phyloP scores from a whole-genome alignment of 768 basidiomycete species.

The Leccinellum rugosiceps region DNA sequence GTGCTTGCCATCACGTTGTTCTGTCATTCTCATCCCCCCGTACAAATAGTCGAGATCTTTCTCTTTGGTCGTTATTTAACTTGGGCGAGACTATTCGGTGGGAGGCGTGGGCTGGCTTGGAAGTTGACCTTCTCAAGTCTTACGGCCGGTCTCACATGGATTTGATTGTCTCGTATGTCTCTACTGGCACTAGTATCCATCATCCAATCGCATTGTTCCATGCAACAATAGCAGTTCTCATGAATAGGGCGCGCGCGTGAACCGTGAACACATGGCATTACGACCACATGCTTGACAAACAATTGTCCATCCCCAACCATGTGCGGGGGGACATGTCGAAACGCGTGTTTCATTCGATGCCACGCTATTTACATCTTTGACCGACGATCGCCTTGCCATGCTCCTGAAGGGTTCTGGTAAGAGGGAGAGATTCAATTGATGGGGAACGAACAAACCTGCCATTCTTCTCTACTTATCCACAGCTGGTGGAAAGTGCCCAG shows the following conservation, averaged over 20 bases:
- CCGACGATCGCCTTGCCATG: conserved; percentile 81
- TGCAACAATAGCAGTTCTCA: neutral
- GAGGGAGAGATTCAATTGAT: conserved; percentile 1
- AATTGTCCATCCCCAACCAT: neutral
- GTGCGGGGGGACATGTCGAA: neutral
- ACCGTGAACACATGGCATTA: neutral
- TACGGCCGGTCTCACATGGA: conserved; percentile 5
- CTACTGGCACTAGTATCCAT: neutral
- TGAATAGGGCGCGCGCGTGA: neutral
- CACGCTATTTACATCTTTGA: conserved; percentile 74
- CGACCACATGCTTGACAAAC: neutral
- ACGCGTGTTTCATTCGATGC: neutral
- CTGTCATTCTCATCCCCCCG: conserved; percentile 11
- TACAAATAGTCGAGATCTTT: conserved; percentile 16
- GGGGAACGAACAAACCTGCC: conserved; percentile 58
- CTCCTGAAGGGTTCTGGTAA: conserved; percentile 45
- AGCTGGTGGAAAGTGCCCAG: conserved; percentile 97
- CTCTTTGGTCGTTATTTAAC: conserved; percentile 22
- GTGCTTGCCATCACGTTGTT: conserved; percentile 26
- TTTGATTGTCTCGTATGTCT: conserved; percentile 8
- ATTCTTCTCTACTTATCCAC: conserved; percentile 93
- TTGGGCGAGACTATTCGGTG: conserved; percentile 6
- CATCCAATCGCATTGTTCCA: conserved; percentile 15
- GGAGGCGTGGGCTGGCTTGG: conserved; percentile 22
- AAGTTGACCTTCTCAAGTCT: conserved; percentile 39